These are phyloP conservation scores for Antrodiella citrinella DNA, from an alignment of 768 basidiomycete species.

Conservation along the genomic window DNA sequence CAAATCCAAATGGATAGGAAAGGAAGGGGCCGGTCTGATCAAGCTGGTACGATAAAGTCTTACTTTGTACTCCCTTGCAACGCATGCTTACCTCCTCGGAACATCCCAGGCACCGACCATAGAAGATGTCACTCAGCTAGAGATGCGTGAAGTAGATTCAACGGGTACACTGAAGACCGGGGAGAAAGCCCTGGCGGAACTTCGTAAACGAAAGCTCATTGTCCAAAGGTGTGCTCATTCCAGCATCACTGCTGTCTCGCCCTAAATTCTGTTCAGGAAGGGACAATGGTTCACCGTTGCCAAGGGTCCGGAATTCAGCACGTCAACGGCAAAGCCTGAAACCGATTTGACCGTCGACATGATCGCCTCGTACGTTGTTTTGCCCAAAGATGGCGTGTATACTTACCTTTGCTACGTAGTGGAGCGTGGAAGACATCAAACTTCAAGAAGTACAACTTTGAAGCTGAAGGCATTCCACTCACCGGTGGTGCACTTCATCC, in stretches of 20 bases:
- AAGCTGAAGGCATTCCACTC: slow-evolving; percentile 87
- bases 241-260: neutral
- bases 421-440: slow-evolving; percentile 89
- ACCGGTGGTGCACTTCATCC: slow-evolving; percentile 93
- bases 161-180: slow-evolving; percentile 67
- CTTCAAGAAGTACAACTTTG: slow-evolving; percentile 99
- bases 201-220: slow-evolving; percentile 87
- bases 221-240: slow-evolving; percentile 54
- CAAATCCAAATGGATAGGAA: slow-evolving; percentile 94
- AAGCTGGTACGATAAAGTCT: slow-evolving; percentile 75
- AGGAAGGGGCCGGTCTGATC: slow-evolving; percentile 82
- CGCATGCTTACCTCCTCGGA: neutral
- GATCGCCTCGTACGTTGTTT: slow-evolving; percentile 73
- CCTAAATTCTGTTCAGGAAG: slow-evolving; percentile 49
- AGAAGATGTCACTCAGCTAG: slow-evolving; percentile 64
- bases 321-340: slow-evolving; percentile 86
- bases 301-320: slow-evolving; percentile 84
- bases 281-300: slow-evolving; percentile 88
- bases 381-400: too few species aligned
- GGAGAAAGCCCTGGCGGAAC: slow-evolving; percentile 77
- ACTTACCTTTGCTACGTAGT: slow-evolving; percentile 32
- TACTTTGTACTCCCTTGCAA: too few species aligned
- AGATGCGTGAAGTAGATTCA: slow-evolving; percentile 64
- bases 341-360: slow-evolving; percentile 96
- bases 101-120: slow-evolving; percentile 49